Base-by-base conservation (phyloP, 2,329 filamentous ascomycete species). In the Nemania sp. region DNA sequence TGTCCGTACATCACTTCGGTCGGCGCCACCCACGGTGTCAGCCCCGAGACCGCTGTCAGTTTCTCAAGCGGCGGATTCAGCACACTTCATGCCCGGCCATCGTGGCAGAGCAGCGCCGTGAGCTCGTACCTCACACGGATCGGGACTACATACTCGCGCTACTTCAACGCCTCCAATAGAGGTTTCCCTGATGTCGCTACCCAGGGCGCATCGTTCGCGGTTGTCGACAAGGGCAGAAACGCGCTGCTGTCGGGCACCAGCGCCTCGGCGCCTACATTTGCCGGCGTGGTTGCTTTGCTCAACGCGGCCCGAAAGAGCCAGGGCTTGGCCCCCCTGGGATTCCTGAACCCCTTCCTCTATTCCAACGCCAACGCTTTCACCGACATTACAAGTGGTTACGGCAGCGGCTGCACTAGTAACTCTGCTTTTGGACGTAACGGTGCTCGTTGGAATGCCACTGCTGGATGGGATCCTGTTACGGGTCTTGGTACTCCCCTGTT, bases 1-100 rank as follows among this genome's bases (percentile, higher is more conserved):
- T 74, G 84, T 67, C 84, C 84, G 0, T 87, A 81, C 60, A 81
- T 87, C 42, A 87, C 84, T 0, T 72, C 80, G 0, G 83, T 86
- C 9, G 84, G 84, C 17, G 84, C 80, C 1, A 86, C 84, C 0
- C 75, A 77, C 60, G 79, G 51, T 13, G 67, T 72, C 2, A 65
- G 62, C 20, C 75, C 75, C 0, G 76, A 78, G 63, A 65, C 68
- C 17, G 75, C 70, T 1, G 72, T 78, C n/a, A 69, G 70, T 60
- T 74, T 75, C 64, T 76, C 73, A 0, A 74, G 73, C 39, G 73
- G 77, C 17, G 77, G 77, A 5, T 79, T 79, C 71, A 74, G 71
- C 65, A 72, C 74, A 39, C 75, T 76, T 35, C 77, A 77, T 66
- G 51, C 68, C 0, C 71, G 69, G 25, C 76, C 76, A 0, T 60